Evolutionary conservation across 1,284 basidiomycete genomes (phyloP).

Genomic region (Porogramme epimiltina): DNA sequence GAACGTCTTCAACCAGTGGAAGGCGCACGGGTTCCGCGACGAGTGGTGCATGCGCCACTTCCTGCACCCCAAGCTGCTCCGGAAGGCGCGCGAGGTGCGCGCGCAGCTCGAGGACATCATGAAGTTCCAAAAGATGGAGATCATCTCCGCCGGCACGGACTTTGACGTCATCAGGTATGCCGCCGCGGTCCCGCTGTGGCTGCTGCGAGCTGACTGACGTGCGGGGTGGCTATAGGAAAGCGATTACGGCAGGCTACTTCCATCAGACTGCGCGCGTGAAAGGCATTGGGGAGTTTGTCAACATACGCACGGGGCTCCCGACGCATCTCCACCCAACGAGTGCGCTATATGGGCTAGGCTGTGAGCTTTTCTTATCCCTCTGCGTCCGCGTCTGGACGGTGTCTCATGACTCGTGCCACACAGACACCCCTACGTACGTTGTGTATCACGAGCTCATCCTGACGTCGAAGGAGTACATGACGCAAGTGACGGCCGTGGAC

Average conservation of each 20-base stretch:
- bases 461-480: slow-evolving; percentile 97
- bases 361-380: slow-evolving; percentile 48
- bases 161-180: slow-evolving; percentile 88
- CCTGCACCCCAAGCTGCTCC: slow-evolving; percentile 92
- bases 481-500: slow-evolving; percentile 93
- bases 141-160: slow-evolving; percentile 91
- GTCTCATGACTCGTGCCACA: slow-evolving; percentile 14
- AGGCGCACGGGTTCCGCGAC: slow-evolving; percentile 91
- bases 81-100: slow-evolving; percentile 97
- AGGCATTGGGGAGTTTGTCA: slow-evolving; percentile 98
- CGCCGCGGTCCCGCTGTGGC: not conserved
- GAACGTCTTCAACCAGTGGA: slow-evolving; percentile 99
- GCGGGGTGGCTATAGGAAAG: slow-evolving; percentile 71
- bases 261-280: slow-evolving; percentile 98
- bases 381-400: not conserved
- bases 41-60: slow-evolving; percentile 96
- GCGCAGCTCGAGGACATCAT: slow-evolving; percentile 97
- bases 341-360: slow-evolving; percentile 95
- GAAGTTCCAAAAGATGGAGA: slow-evolving; percentile 95
- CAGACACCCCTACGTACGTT: slow-evolving; percentile 94
- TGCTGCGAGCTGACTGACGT: slow-evolving; percentile 4
- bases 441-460: slow-evolving; percentile 96
- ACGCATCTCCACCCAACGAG: slow-evolving; percentile 96
- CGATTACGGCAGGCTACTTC: slow-evolving; percentile 98
- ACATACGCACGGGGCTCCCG: slow-evolving; percentile 92